Evolutionary conservation across 2,329 filamentous ascomycete genomes (phyloP), one percentile per base, ranked within the genome.

Genomic region (Ceratocystis colombiana): DNA sequence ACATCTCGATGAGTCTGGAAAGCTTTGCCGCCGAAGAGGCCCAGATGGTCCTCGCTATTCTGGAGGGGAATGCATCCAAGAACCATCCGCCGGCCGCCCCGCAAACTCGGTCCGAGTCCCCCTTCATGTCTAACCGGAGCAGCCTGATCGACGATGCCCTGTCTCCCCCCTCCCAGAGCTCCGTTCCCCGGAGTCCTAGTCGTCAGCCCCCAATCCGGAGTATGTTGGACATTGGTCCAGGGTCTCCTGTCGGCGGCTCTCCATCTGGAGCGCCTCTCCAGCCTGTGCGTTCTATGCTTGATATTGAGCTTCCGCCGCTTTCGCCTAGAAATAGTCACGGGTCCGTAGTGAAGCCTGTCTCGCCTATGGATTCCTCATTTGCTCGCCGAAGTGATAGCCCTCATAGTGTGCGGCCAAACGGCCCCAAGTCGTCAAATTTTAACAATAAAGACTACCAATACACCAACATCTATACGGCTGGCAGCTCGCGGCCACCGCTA

Each of bases 21-120:
- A 83, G 87, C 62, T 84, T 86, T 70, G 79, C 91, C 69, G 88
- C 91, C 73, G 86, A 90, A 78, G 89, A 93, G 79, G 83, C 88
- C 69, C 80, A 81, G 69, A 88, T 90, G 76, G 85, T 91, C 48
- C 78, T 90, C 70, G 85, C 84, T 61, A 77, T 90, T 68, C 78
- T 90, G 53, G 85, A 88, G 73, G 61, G 61, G 10, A 48, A 30
- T 30, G 44, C 61, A 33, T 48, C 61, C 15, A 67, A 69, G 72
- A 69, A 74, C 70, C 57, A 75, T 41, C 37, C 10, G 68, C 55
- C 77, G 80, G 70, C 80, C 80, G 53, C 76, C 79, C 55, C 41
- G 28, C 62, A 64, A 50, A 22, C 82, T 6, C 66, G 66, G 28
- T 50, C 63, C 6, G 62, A 65, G 25, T 88, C 88, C 28, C 86